Base-by-base conservation (phyloP, 1,139 yeast genomes). In the Saccharomyces hybrid region DNA sequence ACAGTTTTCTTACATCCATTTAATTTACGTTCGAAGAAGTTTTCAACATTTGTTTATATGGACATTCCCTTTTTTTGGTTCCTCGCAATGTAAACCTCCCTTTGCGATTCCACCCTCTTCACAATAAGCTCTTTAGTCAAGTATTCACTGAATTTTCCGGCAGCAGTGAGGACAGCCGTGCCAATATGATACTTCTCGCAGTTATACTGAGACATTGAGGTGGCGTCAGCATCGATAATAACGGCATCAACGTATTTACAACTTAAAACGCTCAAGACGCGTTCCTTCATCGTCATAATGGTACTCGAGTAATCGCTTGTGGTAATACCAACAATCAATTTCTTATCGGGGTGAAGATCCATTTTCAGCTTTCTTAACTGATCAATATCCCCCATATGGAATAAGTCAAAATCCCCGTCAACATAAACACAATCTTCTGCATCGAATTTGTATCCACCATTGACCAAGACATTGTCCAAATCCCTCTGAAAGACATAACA, bases 361-460 rank as follows among this genome's bases (percentile, higher is more conserved):
- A 70, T 64, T 56, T 68, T 52, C 68, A 84, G 51, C 29, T 56
- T 53, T 11, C 65, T 63, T 27, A 71, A 53, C n/a, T 70, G 71
- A 55, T 84, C 87, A 59, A 91, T 88, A 67, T 93, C 97, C 16
- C 96, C 98, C 29, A 96, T 91, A 67, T 90, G 91, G 71, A 93
- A 90, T 58, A 93, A 76, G 70, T 93, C 99, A 73, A 90, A 93
- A 1, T 88, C 88, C 23, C 98, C 98, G 63, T 85, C 90, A 8
- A 88, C 78, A 14, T 86, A 88, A 54, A 75, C 77, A 11, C 80
- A 71, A 16, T 67, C 66, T n/a, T 57, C 50, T 11, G 53, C 51
- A 13, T 56, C 57, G 27, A 64, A 61, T 16, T 57, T 55, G 41
- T 53, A 63, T 53, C 63, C 63, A 49, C 76, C 73, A 54, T 62